Conservation (phyloP, 495 filamentous ascomycete species). For the Usnea hakonensis region DNA sequence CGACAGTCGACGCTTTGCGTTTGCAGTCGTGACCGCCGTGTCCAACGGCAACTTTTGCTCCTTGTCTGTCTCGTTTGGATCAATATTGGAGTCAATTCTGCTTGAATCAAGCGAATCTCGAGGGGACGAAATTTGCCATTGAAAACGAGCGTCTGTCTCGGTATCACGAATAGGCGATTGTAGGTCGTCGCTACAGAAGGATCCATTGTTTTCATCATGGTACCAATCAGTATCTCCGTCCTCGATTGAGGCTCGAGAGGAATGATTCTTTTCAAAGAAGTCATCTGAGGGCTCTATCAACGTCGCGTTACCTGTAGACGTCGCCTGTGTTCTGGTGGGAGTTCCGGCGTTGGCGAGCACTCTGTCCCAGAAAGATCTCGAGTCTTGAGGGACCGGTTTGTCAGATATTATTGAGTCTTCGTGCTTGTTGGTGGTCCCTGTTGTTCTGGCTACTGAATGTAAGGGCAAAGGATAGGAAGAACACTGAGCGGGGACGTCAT, state of each 20-base stretch:
- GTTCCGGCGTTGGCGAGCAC: constrained; percentile 19
- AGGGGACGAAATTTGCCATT: not conserved
- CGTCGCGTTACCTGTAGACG: constrained; percentile 6
- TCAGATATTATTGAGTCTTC: constrained; percentile 10
- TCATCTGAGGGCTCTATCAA: constrained; percentile 15
- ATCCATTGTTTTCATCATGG: not conserved
- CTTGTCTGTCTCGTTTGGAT: not conserved
- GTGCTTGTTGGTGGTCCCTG: not conserved
- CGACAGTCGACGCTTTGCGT: constrained; percentile 10
- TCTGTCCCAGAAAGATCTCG: constrained; percentile 20
- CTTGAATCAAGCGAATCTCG: not conserved
- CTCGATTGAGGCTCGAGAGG: constrained; percentile 15
- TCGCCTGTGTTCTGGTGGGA: constrained; percentile 12
- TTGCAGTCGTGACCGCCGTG: not conserved
- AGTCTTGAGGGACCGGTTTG: constrained; percentile 19
- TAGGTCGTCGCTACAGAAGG: not conserved
- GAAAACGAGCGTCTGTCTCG: not conserved
- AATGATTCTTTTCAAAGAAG: constrained; percentile 11
- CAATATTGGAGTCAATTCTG: not conserved
- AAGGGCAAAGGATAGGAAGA: not conserved
- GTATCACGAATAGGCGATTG: constrained; percentile 2
- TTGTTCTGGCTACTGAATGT: not conserved
- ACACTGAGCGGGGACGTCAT: not conserved
- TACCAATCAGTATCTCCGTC: not conserved
- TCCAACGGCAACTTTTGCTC: not conserved